Conservation (phyloP, 2,329 filamentous ascomycete species). For the Lomentospora prolificans region DNA sequence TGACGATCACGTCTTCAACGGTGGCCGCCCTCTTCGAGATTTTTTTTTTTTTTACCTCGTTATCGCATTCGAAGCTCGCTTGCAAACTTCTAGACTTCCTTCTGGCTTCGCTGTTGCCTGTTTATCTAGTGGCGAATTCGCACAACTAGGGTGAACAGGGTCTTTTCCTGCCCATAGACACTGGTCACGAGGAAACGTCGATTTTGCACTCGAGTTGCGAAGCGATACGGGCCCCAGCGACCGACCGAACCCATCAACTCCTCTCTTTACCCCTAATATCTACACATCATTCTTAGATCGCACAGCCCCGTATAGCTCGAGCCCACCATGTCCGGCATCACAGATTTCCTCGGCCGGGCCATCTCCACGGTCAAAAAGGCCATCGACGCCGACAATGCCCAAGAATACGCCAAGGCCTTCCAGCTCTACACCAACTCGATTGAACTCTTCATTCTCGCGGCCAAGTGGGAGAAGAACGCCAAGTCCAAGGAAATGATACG, state of each 20-base stretch:
- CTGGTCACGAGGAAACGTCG: too few species aligned
- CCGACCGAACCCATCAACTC: not conserved
- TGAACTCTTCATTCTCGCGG: conserved; percentile 95
- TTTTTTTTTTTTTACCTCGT: not conserved
- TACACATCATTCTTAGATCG: not conserved
- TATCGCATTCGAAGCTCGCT: not conserved
- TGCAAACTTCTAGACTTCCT: not conserved
- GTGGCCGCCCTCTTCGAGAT: not conserved
- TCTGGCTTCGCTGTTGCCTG: not conserved
- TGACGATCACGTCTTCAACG: not conserved
- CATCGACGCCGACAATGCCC: conserved; percentile 90
- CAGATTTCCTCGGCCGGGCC: conserved; percentile 91
- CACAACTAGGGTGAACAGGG: not conserved
- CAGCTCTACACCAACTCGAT: conserved; percentile 92
- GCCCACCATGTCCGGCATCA: conserved; percentile 24
- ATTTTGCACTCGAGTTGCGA: too few species aligned
- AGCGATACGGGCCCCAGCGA: not conserved
- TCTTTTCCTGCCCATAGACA: too few species aligned
- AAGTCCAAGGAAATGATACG: conserved; percentile 97
- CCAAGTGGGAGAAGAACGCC: conserved; percentile 99
- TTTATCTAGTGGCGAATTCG: not conserved
- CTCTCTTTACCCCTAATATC: not conserved
- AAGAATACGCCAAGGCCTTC: conserved; percentile 95
- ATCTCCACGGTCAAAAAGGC: conserved; percentile 97
- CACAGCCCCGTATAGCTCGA: not conserved